Evolutionary conservation across 352 stramenopile genomes (phyloP), one percentile per base, ranked within the genome.

Genomic region (Thraustotheca clavata): DNA sequence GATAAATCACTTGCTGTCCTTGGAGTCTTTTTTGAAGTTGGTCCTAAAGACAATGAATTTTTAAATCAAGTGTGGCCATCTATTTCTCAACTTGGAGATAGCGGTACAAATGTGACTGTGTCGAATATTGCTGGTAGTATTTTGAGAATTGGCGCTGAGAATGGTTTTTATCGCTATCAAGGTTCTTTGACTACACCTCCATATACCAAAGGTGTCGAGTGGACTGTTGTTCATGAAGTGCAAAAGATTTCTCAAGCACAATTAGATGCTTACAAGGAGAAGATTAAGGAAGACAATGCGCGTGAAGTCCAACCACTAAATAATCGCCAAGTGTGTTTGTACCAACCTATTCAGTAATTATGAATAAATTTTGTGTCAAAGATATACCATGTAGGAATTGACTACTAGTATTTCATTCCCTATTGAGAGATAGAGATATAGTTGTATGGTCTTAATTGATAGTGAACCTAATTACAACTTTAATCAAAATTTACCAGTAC

Each of bases 141-240:
- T 22, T 29, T 50, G 6, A 50, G 33, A 6, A 6, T 50, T 29
- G 12, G 22, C 6, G n/a, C n/a, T n/a, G 43, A 6, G 38, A 74
- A 72, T 32, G 41, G 63, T 26, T 74, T 83, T 39, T 86, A 75
- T 67, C 75, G 77, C 33, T 88, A 88, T 73, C 39, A 49, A 9
- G 80, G 80, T 12, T 88, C 79, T 29, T 71, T 90, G 24, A 90
- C 80, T 18, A 90, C 80, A 8, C 76, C 76, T 3, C 80, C 80
- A 20, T 90, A 82, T 73, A 74, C 76, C 9, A 79, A 90, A 63
- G 79, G 79, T 7, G 80, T 90, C 40, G 67, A 85, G 68, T 90
- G 80, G 80, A 71, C 80, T 61, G 74, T 90, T 1, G 65, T 79
- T 31, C 54, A 63, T 26, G 71, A 85, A n/a, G 73, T 81, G 31